Percentiles rank a stretch among this genome's conserved stretches.
phyloP scores from a whole-genome alignment of 2,329 filamentous ascomycete genomes.

The Dothidotthia symphoricarpi region DNA sequence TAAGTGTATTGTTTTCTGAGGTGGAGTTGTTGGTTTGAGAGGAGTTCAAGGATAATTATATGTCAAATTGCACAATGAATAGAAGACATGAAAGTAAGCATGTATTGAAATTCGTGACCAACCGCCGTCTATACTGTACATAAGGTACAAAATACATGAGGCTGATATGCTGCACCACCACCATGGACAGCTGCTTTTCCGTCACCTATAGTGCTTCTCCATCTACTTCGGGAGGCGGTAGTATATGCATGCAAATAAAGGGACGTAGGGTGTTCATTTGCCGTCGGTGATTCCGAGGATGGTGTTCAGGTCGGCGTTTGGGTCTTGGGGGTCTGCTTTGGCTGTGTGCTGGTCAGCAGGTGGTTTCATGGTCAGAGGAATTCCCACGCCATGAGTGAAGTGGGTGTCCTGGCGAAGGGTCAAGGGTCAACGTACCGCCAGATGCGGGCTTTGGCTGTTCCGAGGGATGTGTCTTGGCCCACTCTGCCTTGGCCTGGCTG shows the following conservation, averaged over 20 bases:
- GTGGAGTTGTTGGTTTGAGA: too few species aligned
- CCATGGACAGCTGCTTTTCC: slow-evolving; percentile 9
- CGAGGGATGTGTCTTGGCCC: slow-evolving; percentile 66
- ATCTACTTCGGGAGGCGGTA: slow-evolving; percentile 14
- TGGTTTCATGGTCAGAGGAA: too few species aligned
- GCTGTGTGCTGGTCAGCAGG: too few species aligned
- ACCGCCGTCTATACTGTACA: slow-evolving; percentile 45
- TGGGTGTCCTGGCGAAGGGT: too few species aligned
- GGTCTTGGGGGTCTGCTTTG: slow-evolving; percentile 69
- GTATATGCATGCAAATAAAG: slow-evolving; percentile 27
- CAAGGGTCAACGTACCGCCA: slow-evolving; percentile 29
- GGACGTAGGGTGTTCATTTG: slow-evolving; percentile 26
- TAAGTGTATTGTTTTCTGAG: too few species aligned
- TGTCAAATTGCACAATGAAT: too few species aligned
- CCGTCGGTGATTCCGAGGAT: slow-evolving; percentile 39
- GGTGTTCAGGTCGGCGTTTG: slow-evolving; percentile 91
- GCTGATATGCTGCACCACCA: slow-evolving; percentile 23
- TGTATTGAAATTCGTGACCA: slow-evolving; percentile 38
- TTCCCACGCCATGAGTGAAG: too few species aligned
- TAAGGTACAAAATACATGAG: slow-evolving; percentile 43
- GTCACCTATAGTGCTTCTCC: slow-evolving; percentile 9
- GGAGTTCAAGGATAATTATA: too few species aligned
- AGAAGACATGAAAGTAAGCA: too few species aligned
- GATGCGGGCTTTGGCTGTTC: slow-evolving; percentile 32
- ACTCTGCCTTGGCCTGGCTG: slow-evolving; percentile 88